Percentiles rank a stretch among this genome's conserved stretches.
phyloP scores from a whole-genome alignment of 495 filamentous ascomycete species.

The Neurospora sp. region DNA sequence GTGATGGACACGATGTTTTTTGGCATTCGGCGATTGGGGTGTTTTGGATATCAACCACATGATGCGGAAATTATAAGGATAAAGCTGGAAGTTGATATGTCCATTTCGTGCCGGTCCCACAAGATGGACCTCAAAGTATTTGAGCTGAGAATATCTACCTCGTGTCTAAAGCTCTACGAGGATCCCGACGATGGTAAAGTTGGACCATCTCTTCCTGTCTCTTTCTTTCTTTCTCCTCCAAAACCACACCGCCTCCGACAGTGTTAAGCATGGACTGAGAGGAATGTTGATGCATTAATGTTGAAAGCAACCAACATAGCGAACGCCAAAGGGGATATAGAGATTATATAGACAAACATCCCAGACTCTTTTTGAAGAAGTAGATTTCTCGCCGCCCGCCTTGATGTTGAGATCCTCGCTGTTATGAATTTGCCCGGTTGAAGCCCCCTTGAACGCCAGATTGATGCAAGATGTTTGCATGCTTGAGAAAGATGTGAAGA shows the following conservation, averaged over 20 bases:
- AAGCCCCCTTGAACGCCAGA: not conserved
- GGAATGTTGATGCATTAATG: not conserved
- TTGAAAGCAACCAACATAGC: not conserved
- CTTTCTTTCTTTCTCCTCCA: not conserved
- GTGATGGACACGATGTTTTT: constrained; percentile 6
- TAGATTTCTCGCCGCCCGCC: not conserved
- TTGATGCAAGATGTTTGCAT: not conserved
- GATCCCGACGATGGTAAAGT: no score
- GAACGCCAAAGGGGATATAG: not conserved
- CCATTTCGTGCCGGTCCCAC: no score
- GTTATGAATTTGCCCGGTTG: constrained; percentile 2
- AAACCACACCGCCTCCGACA: not conserved
- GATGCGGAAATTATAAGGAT: no score
- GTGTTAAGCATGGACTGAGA: not conserved
- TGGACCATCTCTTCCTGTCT: no score
- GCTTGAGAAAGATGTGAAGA: not conserved
- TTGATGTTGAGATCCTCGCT: constrained; percentile 24
- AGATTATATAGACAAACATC: not conserved
- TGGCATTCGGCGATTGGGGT: no score
- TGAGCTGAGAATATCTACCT: no score
- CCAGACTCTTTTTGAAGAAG: not conserved
- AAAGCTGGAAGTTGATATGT: no score
- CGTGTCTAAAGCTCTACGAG: no score
- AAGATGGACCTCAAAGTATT: no score
- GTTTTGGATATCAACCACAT: no score